These are phyloP conservation scores for Lippia alba DNA, from an alignment of 305 asterid species.

Conservation along the genomic window DNA sequence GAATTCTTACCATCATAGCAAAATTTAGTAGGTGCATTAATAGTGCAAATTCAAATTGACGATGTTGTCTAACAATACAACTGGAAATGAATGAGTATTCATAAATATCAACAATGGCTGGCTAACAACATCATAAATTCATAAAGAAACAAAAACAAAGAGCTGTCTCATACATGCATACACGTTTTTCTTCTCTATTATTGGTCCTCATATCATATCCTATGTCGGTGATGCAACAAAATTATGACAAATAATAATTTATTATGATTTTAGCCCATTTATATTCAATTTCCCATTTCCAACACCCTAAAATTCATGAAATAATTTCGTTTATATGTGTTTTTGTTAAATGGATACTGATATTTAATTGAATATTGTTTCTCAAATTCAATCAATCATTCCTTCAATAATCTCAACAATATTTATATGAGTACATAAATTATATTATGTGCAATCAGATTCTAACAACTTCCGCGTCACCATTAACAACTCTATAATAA, in stretches of 20 bases:
- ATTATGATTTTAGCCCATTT: neutral
- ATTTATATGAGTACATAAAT: too few relatives aligned
- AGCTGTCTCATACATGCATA: neutral
- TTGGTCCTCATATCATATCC: neutral
- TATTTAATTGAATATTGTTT: too few relatives aligned
- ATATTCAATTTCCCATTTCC: neutral
- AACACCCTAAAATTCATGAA: neutral
- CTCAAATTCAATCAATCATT: too few relatives aligned
- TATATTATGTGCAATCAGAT: neutral
- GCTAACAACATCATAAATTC: slow-evolving; percentile 3
- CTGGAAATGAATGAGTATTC: neutral
- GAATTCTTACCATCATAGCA: too few relatives aligned
- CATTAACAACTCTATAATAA: slow-evolving; percentile 11
- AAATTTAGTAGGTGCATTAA: neutral
- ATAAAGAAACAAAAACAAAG: neutral
- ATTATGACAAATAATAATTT: too few relatives aligned
- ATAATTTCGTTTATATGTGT: neutral
- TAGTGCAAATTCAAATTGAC: slow-evolving; percentile 8
- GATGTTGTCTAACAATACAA: slow-evolving; percentile 9
- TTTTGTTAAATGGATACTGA: too few relatives aligned
- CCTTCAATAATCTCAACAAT: too few relatives aligned
- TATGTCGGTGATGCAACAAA: neutral
- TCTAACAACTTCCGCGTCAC: slow-evolving; percentile 5
- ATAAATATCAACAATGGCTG: slow-evolving; percentile 1
- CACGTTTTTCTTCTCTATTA: slow-evolving; percentile 4